These are phyloP conservation scores for Sisymbrium altissimum DNA, from an alignment of 345 rosid genomes.

Conservation along the genomic window DNA sequence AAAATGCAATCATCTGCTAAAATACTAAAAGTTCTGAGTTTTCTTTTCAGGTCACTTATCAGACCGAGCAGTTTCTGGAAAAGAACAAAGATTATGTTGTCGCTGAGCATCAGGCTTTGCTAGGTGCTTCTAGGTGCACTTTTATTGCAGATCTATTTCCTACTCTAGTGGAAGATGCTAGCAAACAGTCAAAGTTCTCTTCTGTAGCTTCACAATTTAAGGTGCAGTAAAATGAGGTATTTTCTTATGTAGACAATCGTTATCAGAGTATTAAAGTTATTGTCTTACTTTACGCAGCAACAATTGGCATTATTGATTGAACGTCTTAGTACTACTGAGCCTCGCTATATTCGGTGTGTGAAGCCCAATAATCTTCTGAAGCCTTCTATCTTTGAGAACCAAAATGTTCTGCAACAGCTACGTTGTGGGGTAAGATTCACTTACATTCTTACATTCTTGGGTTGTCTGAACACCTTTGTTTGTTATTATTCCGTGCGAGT, in stretches of 20 bases:
- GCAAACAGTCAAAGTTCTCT: conserved; percentile 83
- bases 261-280: conserved; percentile 6
- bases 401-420: conserved; percentile 80
- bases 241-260: background rate
- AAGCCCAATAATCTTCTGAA: conserved; percentile 96
- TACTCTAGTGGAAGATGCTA: conserved; percentile 60
- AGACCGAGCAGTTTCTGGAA: conserved; percentile 88
- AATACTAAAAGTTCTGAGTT: background rate
- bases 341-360: conserved; percentile 93
- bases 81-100: conserved; percentile 95
- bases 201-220: conserved; percentile 93
- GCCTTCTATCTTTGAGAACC: conserved; percentile 85
- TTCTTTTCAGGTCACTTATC: conserved; percentile 80
- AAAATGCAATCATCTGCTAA: background rate
- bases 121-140: conserved; percentile 76
- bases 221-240: conserved; percentile 41
- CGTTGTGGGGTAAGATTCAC: conserved; percentile 84
- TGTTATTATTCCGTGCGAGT: background rate
- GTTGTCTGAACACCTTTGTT: conserved; percentile 1
- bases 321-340: conserved; percentile 88
- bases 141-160: conserved; percentile 81
- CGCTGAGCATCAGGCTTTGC: conserved; percentile 91
- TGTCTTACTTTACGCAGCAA: conserved; percentile 55
- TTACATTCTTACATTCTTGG: conserved; percentile 16
- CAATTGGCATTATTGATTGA: conserved; percentile 79